Evolutionary conservation across 1,284 basidiomycete species (phyloP).

Genomic region (Apiotrichum brassicae): DNA sequence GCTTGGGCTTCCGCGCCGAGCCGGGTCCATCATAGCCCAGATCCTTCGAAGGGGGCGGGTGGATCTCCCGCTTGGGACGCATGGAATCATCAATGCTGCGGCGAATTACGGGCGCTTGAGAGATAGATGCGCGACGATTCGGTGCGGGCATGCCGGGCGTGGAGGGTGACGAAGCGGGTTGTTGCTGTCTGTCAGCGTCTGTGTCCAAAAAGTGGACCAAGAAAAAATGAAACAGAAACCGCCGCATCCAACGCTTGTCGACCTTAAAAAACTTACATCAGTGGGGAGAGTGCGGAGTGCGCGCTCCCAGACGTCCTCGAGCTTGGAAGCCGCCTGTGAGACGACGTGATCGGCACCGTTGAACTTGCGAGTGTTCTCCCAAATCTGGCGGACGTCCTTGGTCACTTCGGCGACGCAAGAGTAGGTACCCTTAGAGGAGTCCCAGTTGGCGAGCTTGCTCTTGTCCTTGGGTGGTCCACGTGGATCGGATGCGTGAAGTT

Average conservation of each 20-base stretch:
- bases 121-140: constrained; percentile 33
- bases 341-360: constrained; percentile 87
- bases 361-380: constrained; percentile 82
- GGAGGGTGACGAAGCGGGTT: constrained; percentile 20
- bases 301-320: constrained; percentile 83
- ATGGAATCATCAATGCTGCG: constrained; percentile 52
- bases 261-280: constrained; percentile 58
- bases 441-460: constrained; percentile 54
- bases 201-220: no score
- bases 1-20: constrained; percentile 49
- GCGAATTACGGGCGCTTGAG: constrained; percentile 42
- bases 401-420: constrained; percentile 68
- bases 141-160: constrained; percentile 18
- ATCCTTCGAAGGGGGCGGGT: constrained; percentile 89
- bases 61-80: constrained; percentile 95
- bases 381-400: constrained; percentile 74
- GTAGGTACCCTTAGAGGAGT: constrained; percentile 62
- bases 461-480: constrained; percentile 45
- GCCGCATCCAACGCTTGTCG: no score
- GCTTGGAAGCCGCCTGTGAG: constrained; percentile 66
- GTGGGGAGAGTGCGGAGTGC: constrained; percentile 68
- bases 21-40: constrained; percentile 66
- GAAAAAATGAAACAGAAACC: no score
- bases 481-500: constrained; percentile 71
- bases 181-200: background rate